Conservation (phyloP, 176 grass and related monocot genomes). For the Triticum monococcum region DNA sequence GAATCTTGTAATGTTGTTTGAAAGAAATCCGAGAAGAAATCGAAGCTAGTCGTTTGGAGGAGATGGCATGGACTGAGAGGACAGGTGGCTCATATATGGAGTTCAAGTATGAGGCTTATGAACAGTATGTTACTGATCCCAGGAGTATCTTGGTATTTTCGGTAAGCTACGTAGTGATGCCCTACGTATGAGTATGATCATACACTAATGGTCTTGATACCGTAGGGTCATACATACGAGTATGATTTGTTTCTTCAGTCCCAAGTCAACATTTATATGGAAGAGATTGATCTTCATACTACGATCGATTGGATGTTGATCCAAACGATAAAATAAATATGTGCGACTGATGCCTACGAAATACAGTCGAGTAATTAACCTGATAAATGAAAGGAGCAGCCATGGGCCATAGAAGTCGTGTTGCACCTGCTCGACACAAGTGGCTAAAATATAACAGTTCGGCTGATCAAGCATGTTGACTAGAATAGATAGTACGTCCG, state of each 20-base stretch:
- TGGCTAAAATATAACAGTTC: slow-evolving; percentile 18
- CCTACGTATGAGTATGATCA: too few relatives aligned
- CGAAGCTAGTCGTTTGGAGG: background rate
- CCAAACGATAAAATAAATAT: background rate
- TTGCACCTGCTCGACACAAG: background rate
- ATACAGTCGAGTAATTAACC: background rate
- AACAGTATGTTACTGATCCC: background rate
- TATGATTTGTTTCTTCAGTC: background rate
- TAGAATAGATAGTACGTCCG: background rate
- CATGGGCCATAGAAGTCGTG: background rate
- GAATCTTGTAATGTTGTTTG: background rate
- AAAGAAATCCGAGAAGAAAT: background rate
- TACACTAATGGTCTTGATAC: background rate
- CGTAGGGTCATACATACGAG: background rate
- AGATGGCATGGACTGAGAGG: background rate
- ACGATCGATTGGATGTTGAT: background rate
- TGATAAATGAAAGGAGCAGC: background rate
- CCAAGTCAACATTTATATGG: background rate
- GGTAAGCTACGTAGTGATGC: too few relatives aligned
- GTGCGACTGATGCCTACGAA: background rate
- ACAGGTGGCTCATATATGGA: background rate
- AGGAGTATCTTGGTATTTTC: background rate
- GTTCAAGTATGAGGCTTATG: background rate
- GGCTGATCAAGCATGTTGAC: background rate
- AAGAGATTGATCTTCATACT: background rate